Conservation (phyloP, 257 asterid genomes). For the Solanum boliviense region DNA sequence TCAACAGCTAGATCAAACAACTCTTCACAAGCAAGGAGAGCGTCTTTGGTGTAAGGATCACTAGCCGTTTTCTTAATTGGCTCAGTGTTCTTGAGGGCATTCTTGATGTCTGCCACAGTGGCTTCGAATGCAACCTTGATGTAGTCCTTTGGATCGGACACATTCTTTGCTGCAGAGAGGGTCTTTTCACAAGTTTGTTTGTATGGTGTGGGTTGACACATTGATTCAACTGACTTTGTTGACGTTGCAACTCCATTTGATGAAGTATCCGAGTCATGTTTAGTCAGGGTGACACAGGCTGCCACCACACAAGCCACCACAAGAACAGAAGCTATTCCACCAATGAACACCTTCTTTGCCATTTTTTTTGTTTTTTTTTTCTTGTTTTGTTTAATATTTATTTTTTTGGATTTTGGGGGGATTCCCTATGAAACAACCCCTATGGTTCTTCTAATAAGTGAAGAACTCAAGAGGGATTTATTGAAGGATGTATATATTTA, state of each 20-base stretch:
- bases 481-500: background rate
- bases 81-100: constrained; percentile 21
- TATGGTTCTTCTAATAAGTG: background rate
- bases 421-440: background rate
- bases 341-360: constrained; percentile 23
- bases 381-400: background rate
- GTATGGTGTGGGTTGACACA: constrained; percentile 50
- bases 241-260: constrained; percentile 10
- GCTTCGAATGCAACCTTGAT: constrained; percentile 32
- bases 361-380: constrained; percentile 1
- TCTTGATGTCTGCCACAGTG: constrained; percentile 26
- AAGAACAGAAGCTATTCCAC: constrained; percentile 26
- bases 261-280: background rate
- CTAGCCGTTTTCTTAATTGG: constrained; percentile 23
- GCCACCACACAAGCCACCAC: constrained; percentile 49
- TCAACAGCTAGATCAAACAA: constrained; percentile 39
- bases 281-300: constrained; percentile 12
- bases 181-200: constrained; percentile 36
- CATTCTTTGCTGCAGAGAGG: constrained; percentile 27
- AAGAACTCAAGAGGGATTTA: background rate
- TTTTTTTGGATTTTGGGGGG: background rate
- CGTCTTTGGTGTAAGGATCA: constrained; percentile 41
- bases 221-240: constrained; percentile 28
- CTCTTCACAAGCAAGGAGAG: constrained; percentile 38
- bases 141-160: constrained; percentile 35